These are phyloP conservation scores for Stromatinia cepivora DNA, from an alignment of 2,329 filamentous ascomycete genomes.

Conservation along the genomic window DNA sequence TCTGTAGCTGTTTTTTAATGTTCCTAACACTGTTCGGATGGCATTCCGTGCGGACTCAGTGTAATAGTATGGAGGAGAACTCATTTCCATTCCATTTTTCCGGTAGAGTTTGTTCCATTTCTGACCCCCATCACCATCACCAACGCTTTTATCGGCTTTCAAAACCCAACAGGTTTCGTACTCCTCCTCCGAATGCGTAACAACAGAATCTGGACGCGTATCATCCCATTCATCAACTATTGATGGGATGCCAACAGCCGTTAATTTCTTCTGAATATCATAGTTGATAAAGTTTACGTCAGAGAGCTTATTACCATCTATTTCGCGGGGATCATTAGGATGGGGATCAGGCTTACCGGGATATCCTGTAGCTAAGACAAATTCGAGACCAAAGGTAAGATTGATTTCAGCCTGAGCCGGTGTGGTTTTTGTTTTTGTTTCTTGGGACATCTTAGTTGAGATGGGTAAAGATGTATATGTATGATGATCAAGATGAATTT, in stretches of 20 bases:
- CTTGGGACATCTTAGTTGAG: neutral
- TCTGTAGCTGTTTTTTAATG: constrained; percentile 27
- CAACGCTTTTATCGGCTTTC: neutral
- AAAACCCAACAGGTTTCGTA: neutral
- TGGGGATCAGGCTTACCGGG: neutral
- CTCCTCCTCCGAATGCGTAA: neutral
- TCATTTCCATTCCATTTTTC: neutral
- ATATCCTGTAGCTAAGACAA: neutral
- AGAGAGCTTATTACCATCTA: neutral
- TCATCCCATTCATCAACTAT: neutral
- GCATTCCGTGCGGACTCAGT: neutral
- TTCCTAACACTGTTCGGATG: constrained; percentile 22
- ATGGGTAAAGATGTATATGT: neutral
- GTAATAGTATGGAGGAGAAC: neutral
- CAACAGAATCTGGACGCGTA: no score
- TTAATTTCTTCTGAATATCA: neutral
- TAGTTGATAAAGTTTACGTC: neutral
- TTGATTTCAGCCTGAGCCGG: neutral
- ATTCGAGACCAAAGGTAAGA: constrained; percentile 14
- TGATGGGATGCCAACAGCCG: neutral
- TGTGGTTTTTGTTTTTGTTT: neutral
- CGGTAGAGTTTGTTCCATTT: neutral
- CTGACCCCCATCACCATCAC: neutral
- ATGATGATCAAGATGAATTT: neutral
- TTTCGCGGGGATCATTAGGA: neutral